Conservation (phyloP, 805 yeast genomes). For the Yarrowia bubula region DNA sequence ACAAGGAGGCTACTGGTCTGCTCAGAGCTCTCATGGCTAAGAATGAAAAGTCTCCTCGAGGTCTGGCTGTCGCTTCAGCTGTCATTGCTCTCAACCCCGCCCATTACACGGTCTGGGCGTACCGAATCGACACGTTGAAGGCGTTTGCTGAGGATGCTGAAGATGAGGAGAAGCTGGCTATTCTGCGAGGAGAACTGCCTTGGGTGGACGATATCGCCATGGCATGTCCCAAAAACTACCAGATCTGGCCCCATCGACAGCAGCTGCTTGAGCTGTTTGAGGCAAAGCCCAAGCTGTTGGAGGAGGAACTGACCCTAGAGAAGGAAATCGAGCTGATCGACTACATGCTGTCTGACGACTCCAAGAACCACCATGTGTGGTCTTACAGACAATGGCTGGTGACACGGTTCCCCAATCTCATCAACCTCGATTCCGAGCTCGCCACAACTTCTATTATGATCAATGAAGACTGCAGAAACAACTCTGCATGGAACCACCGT, state of each 20-base stretch:
- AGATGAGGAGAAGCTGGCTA: conserved; percentile 8
- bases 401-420: conserved; percentile 34
- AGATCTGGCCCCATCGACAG: conserved; percentile 94
- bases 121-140: conserved; percentile 38
- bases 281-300: conserved; percentile 18
- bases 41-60: conserved; percentile 68
- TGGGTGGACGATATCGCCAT: conserved; percentile 79
- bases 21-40: conserved; percentile 57
- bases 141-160: conserved; percentile 36
- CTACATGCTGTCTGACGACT: conserved; percentile 70
- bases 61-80: conserved; percentile 60
- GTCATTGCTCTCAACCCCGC: conserved; percentile 76
- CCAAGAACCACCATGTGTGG: conserved; percentile 97
- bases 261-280: conserved; percentile 41
- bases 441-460: conserved; percentile 51
- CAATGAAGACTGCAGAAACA: conserved; percentile 70
- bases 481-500: conserved; percentile 92
- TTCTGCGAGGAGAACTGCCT: conserved; percentile 51
- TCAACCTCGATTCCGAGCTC: conserved; percentile 46
- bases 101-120: conserved; percentile 84
- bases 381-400: conserved; percentile 85
- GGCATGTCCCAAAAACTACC: conserved; percentile 85
- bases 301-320: conserved; percentile 34
- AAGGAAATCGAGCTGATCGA: conserved; percentile 67
- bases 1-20: conserved; percentile 57